Base-by-base conservation (phyloP, 768 basidiomycete genomes). In the Dioszegia hungarica region DNA sequence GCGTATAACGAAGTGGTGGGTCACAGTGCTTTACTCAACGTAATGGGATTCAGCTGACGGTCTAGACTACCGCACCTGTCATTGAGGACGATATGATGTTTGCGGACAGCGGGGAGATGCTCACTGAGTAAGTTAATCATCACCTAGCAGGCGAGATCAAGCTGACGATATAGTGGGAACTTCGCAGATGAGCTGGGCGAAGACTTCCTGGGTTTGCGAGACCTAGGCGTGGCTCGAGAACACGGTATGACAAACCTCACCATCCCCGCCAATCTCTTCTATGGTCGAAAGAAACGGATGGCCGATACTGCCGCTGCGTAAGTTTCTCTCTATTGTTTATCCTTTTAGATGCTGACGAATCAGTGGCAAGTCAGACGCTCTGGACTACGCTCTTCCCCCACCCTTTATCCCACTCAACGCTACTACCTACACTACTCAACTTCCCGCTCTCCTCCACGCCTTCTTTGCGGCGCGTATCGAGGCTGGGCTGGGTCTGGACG, bases 131-230 rank as follows among this genome's bases (percentile, higher is more conserved):
- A 43, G 82, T 77, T 17, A 24, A 6, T 6, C 31, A 14, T 33
- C 31, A 33, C 31, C 6, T 6, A 14, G 14, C 14, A 6, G 6
- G 8, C 14, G 31, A 14, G 31, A 33, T 6, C 10, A 14, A 29
- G 54, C 52, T 45, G 25, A 44, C 38, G 17, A 15, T 56, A 1
- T 67, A 88, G 86, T 69, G 91, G 91, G 50, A 87, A 89, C 67
- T 91, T 94, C 73, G 86, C 89, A 0, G 89, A 90, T 48, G 80
- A 85, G 15, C 81, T 93, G 15, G 92, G 91, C 29, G 91, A 92
- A 66, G 93, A 98, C 74, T 94, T 93, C 77, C 82, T 97, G 12
- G 93, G 93, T 11, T 80, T 97, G 25, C 82, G 84, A 47, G 90
- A 88, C 68, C 78, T 91, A 40, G 93, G 92, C 28, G 89, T 95